Evolutionary conservation across 176 grass and related monocot species (phyloP), one percentile per base, ranked within the genome.

Genomic region (Guadua angustifolia): DNA sequence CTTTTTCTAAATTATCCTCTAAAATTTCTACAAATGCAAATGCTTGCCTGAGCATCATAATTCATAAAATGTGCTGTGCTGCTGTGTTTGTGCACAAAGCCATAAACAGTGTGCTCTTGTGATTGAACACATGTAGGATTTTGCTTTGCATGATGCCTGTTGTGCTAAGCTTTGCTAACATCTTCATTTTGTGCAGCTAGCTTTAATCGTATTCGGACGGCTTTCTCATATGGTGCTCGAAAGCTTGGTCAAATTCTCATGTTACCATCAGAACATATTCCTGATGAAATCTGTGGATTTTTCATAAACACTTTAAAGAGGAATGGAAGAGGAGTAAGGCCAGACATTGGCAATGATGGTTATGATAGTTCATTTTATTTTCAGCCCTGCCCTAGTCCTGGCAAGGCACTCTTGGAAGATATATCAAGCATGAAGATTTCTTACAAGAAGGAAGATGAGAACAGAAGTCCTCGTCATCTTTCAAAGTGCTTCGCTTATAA

Each of bases 191-290:
- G 44, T 84, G 78, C 82, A 98, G 95, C 92, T 57, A 98, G 82
- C 65, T 94, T 89, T 60, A 81, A 82, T 76, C 95, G 95, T 52
- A 98, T 98, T 36, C 83, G 89, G 45, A 88, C 79, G 7, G 95
- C 95, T 67, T 93, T 92, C 45, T 82, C 80, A 7, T 98, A 88
- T 88, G 95, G 90, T 75, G 90, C 90, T 86, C 84, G 51, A 73
- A 93, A 91, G 80, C 95, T 98, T 75, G 86, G 90, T 39, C 80
- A 88, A 60, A 88, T 93, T 70, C 92, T 98, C 32, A 78, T 81
- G 67, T 79, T 83, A 66, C 89, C 76, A 83, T 4, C 60, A 43
- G 81, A 88, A 88, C 17, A 55, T 57, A 61, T 94, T 78, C 83
- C 73, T 70, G 83, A 84, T 52, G 87, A 90, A 80, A 77, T 94